Evolutionary conservation across 1,284 basidiomycete genomes (phyloP), one percentile per base, ranked within the genome.

Genomic region (Pholiota adiposa): DNA sequence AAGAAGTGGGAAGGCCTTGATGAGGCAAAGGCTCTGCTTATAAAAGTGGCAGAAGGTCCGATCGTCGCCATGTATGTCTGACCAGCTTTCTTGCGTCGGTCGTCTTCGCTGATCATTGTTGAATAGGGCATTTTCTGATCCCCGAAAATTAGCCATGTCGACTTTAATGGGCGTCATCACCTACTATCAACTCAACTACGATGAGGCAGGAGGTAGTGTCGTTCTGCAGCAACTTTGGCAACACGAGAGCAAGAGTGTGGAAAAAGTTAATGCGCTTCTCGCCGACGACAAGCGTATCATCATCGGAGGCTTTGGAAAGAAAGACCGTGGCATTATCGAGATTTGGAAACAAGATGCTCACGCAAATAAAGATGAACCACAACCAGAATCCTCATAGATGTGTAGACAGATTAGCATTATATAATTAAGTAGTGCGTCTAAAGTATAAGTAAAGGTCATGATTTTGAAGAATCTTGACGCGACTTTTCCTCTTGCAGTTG

Each of bases 1-100:
- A 80, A 83, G 56, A 91, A 85, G 68, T 93, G 92, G 91, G 83
- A 85, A 61, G 91, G 92, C 1, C 73, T 93, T 23, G 77, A 77
- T 57, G 72, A 72, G 36, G 77, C 82, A 0, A 76, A 77, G 40
- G 79, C 79, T n/a, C 56, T 79, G 40, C 70, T 80, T 29, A 62
- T 75, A 43, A 83, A 86, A 59, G 76, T 86, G 18, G 87, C 86
- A 1, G 83, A 89, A 60, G 90, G 90, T 1, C 89, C 90, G 18
- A 74, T 93, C 23, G 87, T 90, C 55, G 83, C 83, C 11, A 64
- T 88, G 90, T 91, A 68, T 59, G 85, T 73, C 31, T 51, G 51
- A 51, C 14, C 18, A 36, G 31, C 43, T 29, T 38, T 9, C 2
- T 14, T 51, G 6, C 4, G 16, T 4, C 5, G 6, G 48, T 55